Percentiles rank a stretch among this genome's conserved stretches.
These are phyloP conservation scores for Noccaea bulbosa DNA, from an alignment of 345 rosid genomes.

Conservation along the genomic window DNA sequence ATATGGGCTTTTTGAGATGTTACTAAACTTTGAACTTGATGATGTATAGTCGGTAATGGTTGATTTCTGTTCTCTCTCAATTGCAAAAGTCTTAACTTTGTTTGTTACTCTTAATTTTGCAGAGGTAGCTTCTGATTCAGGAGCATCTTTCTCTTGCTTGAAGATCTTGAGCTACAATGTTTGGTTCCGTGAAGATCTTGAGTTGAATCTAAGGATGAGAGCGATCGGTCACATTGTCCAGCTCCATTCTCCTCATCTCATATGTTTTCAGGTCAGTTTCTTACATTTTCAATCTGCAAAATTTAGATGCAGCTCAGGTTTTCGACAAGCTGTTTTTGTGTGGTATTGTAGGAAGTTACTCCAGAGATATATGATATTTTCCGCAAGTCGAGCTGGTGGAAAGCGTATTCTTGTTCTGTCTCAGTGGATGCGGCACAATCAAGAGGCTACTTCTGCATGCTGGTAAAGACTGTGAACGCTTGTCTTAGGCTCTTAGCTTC, in stretches of 20 bases:
- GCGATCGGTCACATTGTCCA: conserved; percentile 77
- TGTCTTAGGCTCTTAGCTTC: background rate
- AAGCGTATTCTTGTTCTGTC: conserved; percentile 71
- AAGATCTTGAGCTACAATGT: conserved; percentile 94
- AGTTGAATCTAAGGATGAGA: conserved; percentile 75
- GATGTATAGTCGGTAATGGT: background rate
- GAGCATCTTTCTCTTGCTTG: conserved; percentile 44
- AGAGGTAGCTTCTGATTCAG: conserved; percentile 50
- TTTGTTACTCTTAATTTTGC: conserved; percentile 25
- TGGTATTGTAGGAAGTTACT: conserved; percentile 75
- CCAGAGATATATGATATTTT: conserved; percentile 67
- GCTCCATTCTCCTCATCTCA: conserved; percentile 82
- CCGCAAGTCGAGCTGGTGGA: conserved; percentile 83
- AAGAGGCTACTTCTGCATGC: conserved; percentile 81
- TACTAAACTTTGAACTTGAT: background rate
- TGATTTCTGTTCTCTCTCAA: background rate
- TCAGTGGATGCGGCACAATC: conserved; percentile 48
- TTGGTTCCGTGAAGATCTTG: conserved; percentile 96
- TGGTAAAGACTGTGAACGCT: conserved; percentile 49
- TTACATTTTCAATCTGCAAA: background rate
- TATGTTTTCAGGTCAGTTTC: conserved; percentile 74
- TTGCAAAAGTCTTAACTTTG: conserved; percentile 9
- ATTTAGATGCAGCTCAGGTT: background rate
- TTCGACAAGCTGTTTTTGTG: conserved; percentile 5
- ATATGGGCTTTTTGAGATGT: conserved; percentile 4